A percentile compares a stretch with the other conserved stretches of the same genome.
These are phyloP conservation scores for Collariella sp. DNA, from an alignment of 495 filamentous ascomycete genomes.

Conservation along the genomic window DNA sequence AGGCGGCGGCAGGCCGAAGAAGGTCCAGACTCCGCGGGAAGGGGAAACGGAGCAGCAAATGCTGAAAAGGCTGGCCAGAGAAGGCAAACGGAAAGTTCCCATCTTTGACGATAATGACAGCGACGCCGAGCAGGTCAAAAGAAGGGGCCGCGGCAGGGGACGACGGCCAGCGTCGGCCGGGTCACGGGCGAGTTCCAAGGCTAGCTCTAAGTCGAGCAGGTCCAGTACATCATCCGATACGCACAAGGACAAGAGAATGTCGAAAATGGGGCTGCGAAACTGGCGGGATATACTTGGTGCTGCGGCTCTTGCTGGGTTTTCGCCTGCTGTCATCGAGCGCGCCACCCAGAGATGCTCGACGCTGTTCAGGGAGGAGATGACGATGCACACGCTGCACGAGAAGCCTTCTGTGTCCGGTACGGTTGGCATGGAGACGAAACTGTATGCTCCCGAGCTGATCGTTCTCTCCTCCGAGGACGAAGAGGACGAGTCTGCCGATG, in stretches of 20 bases:
- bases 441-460: conserved; percentile 30
- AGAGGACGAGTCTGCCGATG: conserved; percentile 24
- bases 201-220: not conserved
- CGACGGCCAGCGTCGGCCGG: not conserved
- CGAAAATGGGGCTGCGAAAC: conserved; percentile 48
- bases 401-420: conserved; percentile 18
- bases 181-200: not conserved
- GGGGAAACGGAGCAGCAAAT: conserved; percentile 39
- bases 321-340: conserved; percentile 50
- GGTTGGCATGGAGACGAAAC: conserved; percentile 6
- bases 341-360: conserved; percentile 60
- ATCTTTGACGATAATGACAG: not conserved
- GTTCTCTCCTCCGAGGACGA: conserved; percentile 29
- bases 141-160: not conserved
- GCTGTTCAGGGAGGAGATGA: conserved; percentile 60
- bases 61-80: conserved; percentile 32
- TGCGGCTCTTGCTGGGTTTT: conserved; percentile 61
- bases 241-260: conserved; percentile 8
- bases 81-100: conserved; percentile 14
- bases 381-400: conserved; percentile 49
- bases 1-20: conserved; percentile 29
- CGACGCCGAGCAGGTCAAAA: not conserved
- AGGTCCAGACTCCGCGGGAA: conserved; percentile 28
- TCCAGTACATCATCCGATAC: conserved; percentile 6
- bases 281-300: conserved; percentile 75